These are phyloP conservation scores for Claviceps paspali DNA, from an alignment of 2,329 filamentous ascomycete species.

Conservation along the genomic window DNA sequence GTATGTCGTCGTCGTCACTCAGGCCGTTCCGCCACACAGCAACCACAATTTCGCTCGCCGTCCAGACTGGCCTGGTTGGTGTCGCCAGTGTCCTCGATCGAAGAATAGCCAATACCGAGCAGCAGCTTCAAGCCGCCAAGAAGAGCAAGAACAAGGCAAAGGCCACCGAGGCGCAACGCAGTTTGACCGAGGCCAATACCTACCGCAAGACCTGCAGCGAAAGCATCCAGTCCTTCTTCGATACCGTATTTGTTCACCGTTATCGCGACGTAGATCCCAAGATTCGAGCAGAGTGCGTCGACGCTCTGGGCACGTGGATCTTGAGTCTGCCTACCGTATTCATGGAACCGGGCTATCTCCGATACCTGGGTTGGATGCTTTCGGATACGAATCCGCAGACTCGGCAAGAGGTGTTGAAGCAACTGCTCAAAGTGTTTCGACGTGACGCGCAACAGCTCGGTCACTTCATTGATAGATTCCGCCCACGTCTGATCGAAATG, in stretches of 20 bases:
- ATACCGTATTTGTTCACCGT: conserved; percentile 85
- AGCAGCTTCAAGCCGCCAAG: conserved; percentile 65
- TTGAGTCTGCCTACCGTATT: conserved; percentile 70
- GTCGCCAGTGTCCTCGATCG: conserved; percentile 57
- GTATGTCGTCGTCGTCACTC: conserved; percentile 76
- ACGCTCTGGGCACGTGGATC: conserved; percentile 81
- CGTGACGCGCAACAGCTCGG: conserved; percentile 70
- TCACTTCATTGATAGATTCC: conserved; percentile 87
- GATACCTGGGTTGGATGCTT: conserved; percentile 91
- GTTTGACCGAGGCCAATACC: conserved; percentile 53
- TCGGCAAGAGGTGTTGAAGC: conserved; percentile 72
- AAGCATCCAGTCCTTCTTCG: conserved; percentile 72
- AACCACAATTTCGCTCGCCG: conserved; percentile 66
- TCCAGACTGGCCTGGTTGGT: conserved; percentile 63
- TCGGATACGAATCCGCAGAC: conserved; percentile 65
- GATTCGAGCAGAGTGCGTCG: conserved; percentile 78
- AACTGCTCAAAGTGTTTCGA: conserved; percentile 66
- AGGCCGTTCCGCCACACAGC: conserved; percentile 90
- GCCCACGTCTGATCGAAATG: conserved; percentile 79
- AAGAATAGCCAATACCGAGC: conserved; percentile 58
- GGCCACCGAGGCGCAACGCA: conserved; percentile 56
- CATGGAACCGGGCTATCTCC: conserved; percentile 77
- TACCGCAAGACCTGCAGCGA: conserved; percentile 55
- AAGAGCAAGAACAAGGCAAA: conserved; percentile 63
- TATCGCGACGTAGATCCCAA: conserved; percentile 87